These are phyloP conservation scores for Pyracantha coccinea DNA, from an alignment of 331 rosid genomes.

Conservation along the genomic window DNA sequence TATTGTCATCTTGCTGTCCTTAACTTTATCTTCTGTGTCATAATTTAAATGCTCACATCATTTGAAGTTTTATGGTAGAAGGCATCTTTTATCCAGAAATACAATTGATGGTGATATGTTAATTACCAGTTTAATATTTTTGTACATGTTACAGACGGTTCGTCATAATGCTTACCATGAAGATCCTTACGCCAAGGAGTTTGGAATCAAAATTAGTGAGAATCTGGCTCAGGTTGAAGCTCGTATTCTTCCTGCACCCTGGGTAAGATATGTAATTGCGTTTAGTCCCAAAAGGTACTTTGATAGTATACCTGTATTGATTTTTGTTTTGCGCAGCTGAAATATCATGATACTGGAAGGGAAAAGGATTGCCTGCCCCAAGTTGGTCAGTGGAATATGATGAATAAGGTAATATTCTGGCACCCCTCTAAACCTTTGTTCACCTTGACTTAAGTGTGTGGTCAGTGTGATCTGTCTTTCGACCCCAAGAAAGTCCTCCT, in stretches of 20 bases:
- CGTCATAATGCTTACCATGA: constrained; percentile 73
- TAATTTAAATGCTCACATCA: neutral
- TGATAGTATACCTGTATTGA: neutral
- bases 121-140: neutral
- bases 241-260: constrained; percentile 90
- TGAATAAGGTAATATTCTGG: constrained; percentile 61
- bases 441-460: neutral
- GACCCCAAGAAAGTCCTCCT: neutral
- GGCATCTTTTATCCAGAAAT: neutral
- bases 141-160: constrained; percentile 49
- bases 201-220: constrained; percentile 85
- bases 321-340: constrained; percentile 48
- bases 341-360: constrained; percentile 89
- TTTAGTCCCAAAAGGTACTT: neutral
- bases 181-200: constrained; percentile 85
- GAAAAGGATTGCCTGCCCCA: constrained; percentile 91
- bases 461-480: neutral
- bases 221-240: constrained; percentile 96
- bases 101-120: neutral
- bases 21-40: neutral
- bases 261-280: constrained; percentile 40
- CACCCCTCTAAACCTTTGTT: neutral
- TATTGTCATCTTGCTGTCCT: neutral
- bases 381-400: constrained; percentile 99
- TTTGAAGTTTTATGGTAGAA: neutral